Conservation (phyloP, 495 filamentous ascomycete genomes). For the Trichoderma erinaceum region DNA sequence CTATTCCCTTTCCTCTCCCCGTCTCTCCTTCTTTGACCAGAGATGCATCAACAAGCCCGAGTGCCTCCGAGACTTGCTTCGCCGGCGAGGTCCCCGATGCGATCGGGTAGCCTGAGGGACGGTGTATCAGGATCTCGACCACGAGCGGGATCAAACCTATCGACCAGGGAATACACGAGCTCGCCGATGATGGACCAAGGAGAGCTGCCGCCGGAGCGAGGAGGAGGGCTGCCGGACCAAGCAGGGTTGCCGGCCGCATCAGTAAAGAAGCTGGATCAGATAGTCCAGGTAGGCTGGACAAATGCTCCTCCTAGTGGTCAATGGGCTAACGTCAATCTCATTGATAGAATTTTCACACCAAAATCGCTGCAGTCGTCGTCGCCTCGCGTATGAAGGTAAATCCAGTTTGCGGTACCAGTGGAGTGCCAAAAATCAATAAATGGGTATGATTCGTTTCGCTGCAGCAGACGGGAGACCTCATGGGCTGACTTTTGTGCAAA, state of each 20-base stretch:
- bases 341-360: constrained; percentile 79
- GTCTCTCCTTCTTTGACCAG: constrained; percentile 18
- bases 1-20: constrained; percentile 2
- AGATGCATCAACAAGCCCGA: constrained; percentile 82
- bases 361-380: constrained; percentile 79
- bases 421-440: constrained; percentile 65
- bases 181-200: constrained; percentile 40
- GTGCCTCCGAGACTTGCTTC: constrained; percentile 59
- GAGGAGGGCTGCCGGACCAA: constrained; percentile 54
- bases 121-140: constrained; percentile 33
- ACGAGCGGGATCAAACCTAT: constrained; percentile 32
- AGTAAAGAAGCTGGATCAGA: constrained; percentile 75
- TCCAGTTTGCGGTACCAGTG: constrained; percentile 52
- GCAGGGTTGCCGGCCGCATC: constrained; percentile 51
- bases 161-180: constrained; percentile 33
- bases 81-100: constrained; percentile 57
- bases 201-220: constrained; percentile 51
- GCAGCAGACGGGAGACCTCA: background rate
- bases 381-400: constrained; percentile 68
- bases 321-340: background rate
- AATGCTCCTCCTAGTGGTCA: background rate
- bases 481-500: background rate
- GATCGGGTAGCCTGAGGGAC: constrained; percentile 69
- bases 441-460: constrained; percentile 64
- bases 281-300: constrained; percentile 65